phyloP scores from a whole-genome alignment of 345 rosid species.

The Clausena lansium region DNA sequence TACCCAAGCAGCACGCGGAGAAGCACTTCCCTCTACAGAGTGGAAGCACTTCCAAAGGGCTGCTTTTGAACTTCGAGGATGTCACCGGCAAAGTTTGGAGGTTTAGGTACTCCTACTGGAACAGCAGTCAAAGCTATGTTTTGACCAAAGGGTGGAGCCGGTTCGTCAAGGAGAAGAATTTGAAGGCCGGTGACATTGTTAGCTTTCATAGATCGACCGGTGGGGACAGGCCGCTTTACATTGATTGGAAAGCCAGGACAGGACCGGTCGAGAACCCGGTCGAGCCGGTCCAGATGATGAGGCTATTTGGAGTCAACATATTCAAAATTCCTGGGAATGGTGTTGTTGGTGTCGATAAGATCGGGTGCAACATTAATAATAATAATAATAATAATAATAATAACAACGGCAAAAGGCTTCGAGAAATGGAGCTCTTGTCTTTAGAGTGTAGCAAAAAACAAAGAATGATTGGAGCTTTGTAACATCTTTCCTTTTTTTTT shows the following conservation, averaged over 20 bases:
- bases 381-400: conserved; percentile 32
- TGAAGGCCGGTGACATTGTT: conserved; percentile 80
- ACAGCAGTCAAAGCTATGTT: conserved; percentile 91
- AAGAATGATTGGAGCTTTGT: conserved; percentile 63
- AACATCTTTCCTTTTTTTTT: conserved; percentile 32
- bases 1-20: conserved; percentile 93
- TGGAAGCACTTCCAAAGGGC: conserved; percentile 45
- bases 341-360: conserved; percentile 22
- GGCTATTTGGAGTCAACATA: conserved; percentile 85
- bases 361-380: conserved; percentile 25
- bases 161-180: conserved; percentile 77
- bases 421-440: conserved; percentile 57
- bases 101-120: conserved; percentile 96
- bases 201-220: conserved; percentile 80
- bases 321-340: conserved; percentile 38
- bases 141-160: conserved; percentile 96
- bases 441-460: conserved; percentile 68
- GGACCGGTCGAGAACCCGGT: conserved; percentile 25
- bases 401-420: conserved; percentile 51
- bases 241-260: conserved; percentile 48
- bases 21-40: conserved; percentile 61
- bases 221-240: conserved; percentile 59
- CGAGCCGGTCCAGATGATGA: conserved; percentile 48
- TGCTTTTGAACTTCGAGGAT: conserved; percentile 69
- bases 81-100: conserved; percentile 77